Evolutionary conservation across 306 rosid genomes (phyloP), one percentile per base, ranked within the genome.

Genomic region (Heteromeles arbutifolia): DNA sequence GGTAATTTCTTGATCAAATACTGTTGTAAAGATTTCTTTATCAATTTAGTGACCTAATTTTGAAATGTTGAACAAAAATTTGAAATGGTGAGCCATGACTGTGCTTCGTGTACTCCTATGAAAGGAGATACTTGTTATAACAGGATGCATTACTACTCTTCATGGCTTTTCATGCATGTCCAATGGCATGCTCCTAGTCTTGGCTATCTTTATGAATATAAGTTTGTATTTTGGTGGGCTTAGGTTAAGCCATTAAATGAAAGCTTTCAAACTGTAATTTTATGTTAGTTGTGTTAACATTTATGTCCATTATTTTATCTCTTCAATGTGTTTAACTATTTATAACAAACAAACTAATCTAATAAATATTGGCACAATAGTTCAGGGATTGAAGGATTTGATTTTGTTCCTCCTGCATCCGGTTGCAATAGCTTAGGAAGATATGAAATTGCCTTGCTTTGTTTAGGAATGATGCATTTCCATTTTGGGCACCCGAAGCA

Each of bases 331-430:
- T 37, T 37, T 37, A 37, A 37, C 41, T 6, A 10, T 80, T 74
- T 67, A 39, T 56, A 68, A 43, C 57, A 74, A 56, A 79, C 79
- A 63, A 84, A 80, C 82, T 82, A 69, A 83, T 84, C 79, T 77
- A 67, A 70, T 77, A 79, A 77, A 74, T 85, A 64, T 82, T 84
- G 86, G 85, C 52, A 80, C 86, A 84, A 90, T 87, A 94, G 98
- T 92, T 96, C 98, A 94, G 98, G 98, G 96, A 90, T 90, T 25
- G 97, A 94, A 87, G 98, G 98, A 88, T 85, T 85, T 84, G 98
- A 92, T 83, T 85, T 79, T 74, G 82, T 87, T 78, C 90, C 97
- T 81, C 87, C 95, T 17, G 83, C 81, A 48, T 79, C 85, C 81
- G 85, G 89, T 76, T 77, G 83, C 76, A 88, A 78, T 83, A 83